Base-by-base conservation (phyloP, 495 filamentous ascomycete genomes). In the Glarea lozoyensis region DNA sequence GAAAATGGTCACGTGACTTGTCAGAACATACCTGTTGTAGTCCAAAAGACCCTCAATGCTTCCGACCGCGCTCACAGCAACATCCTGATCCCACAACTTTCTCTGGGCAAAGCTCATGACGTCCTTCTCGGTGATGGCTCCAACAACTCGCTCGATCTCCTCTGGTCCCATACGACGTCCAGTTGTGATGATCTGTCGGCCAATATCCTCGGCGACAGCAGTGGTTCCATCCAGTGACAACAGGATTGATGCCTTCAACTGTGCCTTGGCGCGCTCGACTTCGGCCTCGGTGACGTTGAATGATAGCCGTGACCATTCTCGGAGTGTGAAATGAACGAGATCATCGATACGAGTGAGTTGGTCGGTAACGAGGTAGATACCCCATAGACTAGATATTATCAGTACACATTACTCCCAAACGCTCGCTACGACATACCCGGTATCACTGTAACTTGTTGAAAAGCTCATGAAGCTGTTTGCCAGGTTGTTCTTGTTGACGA, bases 381-480 rank as follows among this genome's bases (percentile, higher is more conserved):
- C 92, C 92, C 92, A 99, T 55, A 99, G 81, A 68, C 92, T 94
- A 60, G 11, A 37, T 2, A 34, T 31, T 2, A 38, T 62, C 50
- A 58, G 56, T 39, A 29, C 25, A 7, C 35, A 44, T 4, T 17
- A 21, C 31, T 0, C 19, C 15, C n/a, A 15, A 22, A 12, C 15
- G 4, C 17, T 10, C 13, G 45, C 22, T 37, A 5, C 24, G 20
- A 54, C 77, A 70, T 76, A 95, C 88, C 89, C 92, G 61, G 92
- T 97, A 68, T 99, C 92, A 61, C 86, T 94, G 70, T 99, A 99
- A 72, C 87, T 94, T 35, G 92, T 99, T 55, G 87, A 94, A 71
- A 99, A 99, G 77, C 84, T 90, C 92, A 99, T 99, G 79, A 94
- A 97, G 75, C 87, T 94, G 70, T 92, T 99, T 58, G 90, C 90